Conservation (phyloP, 1,284 basidiomycete species). For the Waitea zeae region DNA sequence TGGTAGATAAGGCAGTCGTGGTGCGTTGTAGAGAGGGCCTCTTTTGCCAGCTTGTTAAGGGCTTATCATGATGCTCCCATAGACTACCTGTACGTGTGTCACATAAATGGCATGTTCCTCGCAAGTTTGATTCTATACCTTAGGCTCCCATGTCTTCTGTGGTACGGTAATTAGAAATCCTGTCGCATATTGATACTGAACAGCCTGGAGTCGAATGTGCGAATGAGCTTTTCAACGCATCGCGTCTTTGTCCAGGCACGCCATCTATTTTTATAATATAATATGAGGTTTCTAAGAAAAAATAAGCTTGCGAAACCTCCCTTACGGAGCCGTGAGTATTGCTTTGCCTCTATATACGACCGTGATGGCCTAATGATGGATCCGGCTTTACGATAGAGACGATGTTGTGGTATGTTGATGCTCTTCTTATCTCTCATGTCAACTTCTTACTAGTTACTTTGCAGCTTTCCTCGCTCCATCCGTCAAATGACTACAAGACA, state of each 20-base stretch:
- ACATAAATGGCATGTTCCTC: neutral
- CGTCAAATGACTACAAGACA: conserved; percentile 77
- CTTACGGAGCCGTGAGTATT: conserved; percentile 53
- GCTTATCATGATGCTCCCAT: neutral
- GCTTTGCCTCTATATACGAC: conserved; percentile 2
- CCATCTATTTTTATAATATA: neutral
- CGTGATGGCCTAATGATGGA: no score
- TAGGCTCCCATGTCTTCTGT: conserved; percentile 73
- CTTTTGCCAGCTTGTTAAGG: neutral
- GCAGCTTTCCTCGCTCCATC: conserved; percentile 61
- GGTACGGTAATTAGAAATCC: conserved; percentile 20
- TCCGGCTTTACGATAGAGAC: conserved; percentile 27
- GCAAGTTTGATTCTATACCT: conserved; percentile 2
- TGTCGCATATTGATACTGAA: neutral
- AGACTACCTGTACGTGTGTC: conserved; percentile 17
- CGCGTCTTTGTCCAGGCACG: conserved; percentile 59
- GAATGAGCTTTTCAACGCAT: conserved; percentile 60
- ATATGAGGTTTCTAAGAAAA: conserved; percentile 6
- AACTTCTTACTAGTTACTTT: neutral
- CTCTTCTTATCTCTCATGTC: neutral
- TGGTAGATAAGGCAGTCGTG: conserved; percentile 67
- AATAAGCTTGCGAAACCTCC: conserved; percentile 57
- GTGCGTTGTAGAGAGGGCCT: conserved; percentile 22
- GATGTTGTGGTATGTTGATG: conserved; percentile 51
- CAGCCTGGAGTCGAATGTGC: conserved; percentile 53